Conservation (phyloP, 1,284 basidiomycete species). For the Thecaphora thlaspeos region DNA sequence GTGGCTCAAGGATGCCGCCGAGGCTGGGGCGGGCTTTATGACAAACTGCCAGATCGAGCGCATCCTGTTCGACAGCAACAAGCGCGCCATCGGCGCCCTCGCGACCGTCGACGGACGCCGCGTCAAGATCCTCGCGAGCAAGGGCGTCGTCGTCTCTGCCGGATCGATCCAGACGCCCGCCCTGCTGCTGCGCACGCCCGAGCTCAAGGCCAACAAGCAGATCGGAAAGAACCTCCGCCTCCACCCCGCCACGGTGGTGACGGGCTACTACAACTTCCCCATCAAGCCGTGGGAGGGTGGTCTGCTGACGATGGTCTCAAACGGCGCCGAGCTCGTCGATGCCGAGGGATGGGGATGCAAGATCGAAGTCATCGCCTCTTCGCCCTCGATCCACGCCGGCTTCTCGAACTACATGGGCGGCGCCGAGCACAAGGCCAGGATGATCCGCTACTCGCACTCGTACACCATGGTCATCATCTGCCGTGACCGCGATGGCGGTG, state of each 20-base stretch:
- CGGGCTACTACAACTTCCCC: conserved; percentile 59
- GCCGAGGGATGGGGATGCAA: conserved; percentile 59
- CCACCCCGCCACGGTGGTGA: conserved; percentile 60
- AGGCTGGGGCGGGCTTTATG: conserved; percentile 57
- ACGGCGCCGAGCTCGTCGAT: conserved; percentile 49
- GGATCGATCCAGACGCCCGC: conserved; percentile 61
- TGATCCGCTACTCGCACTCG: conserved; percentile 55
- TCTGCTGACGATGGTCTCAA: conserved; percentile 60
- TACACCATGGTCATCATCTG: conserved; percentile 54
- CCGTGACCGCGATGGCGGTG: conserved; percentile 56
- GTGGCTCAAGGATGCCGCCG: conserved; percentile 58
- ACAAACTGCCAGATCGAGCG: conserved; percentile 57
- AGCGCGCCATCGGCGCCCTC: conserved; percentile 45
- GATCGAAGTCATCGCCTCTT: conserved; percentile 60
- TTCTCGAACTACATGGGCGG: conserved; percentile 56
- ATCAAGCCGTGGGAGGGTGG: conserved; percentile 61
- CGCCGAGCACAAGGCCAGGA: conserved; percentile 57
- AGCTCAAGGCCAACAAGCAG: conserved; percentile 58
- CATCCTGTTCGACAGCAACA: conserved; percentile 57
- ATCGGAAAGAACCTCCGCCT: conserved; percentile 61
- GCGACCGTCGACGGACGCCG: conserved; percentile 45
- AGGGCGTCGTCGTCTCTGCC: conserved; percentile 58
- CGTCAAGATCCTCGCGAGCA: conserved; percentile 55
- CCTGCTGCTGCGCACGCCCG: conserved; percentile 59
- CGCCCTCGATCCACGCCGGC: conserved; percentile 57